Evolutionary conservation across 192 early-diverging fungal species (phyloP), one percentile per base, ranked within the genome.

Genomic region (Coemansia sp.): DNA sequence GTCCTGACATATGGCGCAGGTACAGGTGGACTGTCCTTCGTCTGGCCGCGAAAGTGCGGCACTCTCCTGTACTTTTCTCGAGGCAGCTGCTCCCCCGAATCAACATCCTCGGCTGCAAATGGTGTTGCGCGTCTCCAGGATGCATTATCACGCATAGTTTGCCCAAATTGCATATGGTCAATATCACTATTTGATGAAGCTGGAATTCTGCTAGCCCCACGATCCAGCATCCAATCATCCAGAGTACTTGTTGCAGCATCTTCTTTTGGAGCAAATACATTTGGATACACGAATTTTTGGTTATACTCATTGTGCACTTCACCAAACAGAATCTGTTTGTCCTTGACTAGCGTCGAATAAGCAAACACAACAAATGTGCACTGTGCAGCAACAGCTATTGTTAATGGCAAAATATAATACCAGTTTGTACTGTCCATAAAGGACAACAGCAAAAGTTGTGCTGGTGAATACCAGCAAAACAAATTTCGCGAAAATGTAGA

Each of bases 281-380:
- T 71, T 7, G 87, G 87, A 28, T 89, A 63, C 22, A 89, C 87
- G 73, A 87, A 87, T 44, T 78, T 86, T 52, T 60, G 56, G 63
- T 87, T 84, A 60, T 89, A 89, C 70, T 89, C 87, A 55, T 77
- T 67, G 28, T 82, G 66, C 30, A 87, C 79, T 58, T 86, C 81
- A 4, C 76, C 77, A 60, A 79, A 85, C 57, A 89, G 54, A 12
- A 85, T 69, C 68, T 89, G 85, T 60, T 83, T 86, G 62, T 89
- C 87, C 74, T 84, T 78, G 25, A 83, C 72, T 47, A 83, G 62
- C 18, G 56, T 69, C 54, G 70, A 62, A 64, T 60, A 79, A 23
- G 64, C 30, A 32, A 64, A 54, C 56, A 72, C 66, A 10, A 74
- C 30, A 50, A 73, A 76, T 32, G 76, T 73, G 64, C 84, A 82